phyloP scores from a whole-genome alignment of 2,329 filamentous ascomycete species.

The Metarhizium humberi region DNA sequence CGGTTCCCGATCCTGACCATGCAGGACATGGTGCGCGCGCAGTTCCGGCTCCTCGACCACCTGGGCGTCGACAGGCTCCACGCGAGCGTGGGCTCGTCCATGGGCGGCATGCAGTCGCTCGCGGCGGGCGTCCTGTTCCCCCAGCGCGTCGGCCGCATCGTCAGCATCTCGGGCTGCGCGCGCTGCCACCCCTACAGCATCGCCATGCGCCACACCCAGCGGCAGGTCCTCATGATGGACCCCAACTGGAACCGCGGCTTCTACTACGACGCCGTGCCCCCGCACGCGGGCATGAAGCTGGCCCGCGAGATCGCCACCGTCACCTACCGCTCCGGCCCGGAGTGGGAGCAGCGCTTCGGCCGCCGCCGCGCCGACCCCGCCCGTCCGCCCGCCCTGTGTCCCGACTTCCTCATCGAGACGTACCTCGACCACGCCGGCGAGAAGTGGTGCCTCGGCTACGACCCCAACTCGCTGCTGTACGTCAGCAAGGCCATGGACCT shows the following conservation, averaged over 20 bases:
- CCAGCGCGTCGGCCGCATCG: conserved; percentile 69
- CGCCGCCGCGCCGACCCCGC: conserved; percentile 75
- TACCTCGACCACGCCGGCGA: conserved; percentile 97
- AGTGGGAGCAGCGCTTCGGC: conserved; percentile 95
- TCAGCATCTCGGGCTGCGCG: conserved; percentile 87
- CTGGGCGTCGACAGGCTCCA: conserved; percentile 72
- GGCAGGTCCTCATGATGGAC: conserved; percentile 98
- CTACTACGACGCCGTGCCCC: conserved; percentile 82
- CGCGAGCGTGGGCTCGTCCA: conserved; percentile 89
- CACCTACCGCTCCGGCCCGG: conserved; percentile 90
- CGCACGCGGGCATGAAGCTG: conserved; percentile 95
- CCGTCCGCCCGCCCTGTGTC: conserved; percentile 86
- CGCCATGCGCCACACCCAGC: conserved; percentile 95
- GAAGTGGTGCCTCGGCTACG: conserved; percentile 95
- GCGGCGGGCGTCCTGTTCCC: conserved; percentile 80
- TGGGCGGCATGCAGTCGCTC: conserved; percentile 97
- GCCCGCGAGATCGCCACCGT: conserved; percentile 96
- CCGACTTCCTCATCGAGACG: conserved; percentile 95
- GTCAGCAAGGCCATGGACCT: conserved; percentile 99
- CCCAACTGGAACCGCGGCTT: conserved; percentile 93
- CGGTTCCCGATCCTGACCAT: conserved; percentile 92
- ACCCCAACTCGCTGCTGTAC: conserved; percentile 90
- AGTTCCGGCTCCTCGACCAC: conserved; percentile 78
- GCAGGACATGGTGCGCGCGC: conserved; percentile 94
- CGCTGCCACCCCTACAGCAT: conserved; percentile 96